A percentile compares a stretch with the other conserved stretches of the same genome.
These are phyloP conservation scores for Clitopilus passeckerianus DNA, from an alignment of 768 basidiomycete genomes.

Conservation along the genomic window DNA sequence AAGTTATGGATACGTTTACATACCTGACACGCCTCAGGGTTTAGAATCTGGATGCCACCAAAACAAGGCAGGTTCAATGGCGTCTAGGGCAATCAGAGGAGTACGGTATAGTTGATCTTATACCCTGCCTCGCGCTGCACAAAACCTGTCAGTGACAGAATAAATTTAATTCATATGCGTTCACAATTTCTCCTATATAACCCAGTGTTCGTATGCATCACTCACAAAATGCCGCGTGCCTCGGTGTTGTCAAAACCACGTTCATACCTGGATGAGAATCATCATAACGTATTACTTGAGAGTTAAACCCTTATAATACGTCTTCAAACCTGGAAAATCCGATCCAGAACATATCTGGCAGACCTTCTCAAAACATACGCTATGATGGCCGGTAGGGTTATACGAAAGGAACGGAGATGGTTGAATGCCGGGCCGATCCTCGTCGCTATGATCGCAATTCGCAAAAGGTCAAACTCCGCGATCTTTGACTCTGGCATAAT, in stretches of 20 bases:
- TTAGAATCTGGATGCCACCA: not conserved
- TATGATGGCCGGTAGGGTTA: slow-evolving; percentile 13
- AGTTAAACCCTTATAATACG: not conserved
- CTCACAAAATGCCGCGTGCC: not conserved
- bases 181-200: not conserved
- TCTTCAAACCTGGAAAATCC: not conserved
- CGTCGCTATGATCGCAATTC: slow-evolving; percentile 39
- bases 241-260: not conserved
- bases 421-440: slow-evolving; percentile 13
- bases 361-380: slow-evolving; percentile 2
- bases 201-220: not conserved
- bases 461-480: not conserved
- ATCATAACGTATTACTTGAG: not conserved
- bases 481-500: not conserved
- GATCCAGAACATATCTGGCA: not conserved
- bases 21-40: not conserved
- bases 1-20: not conserved
- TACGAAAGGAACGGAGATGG: slow-evolving; percentile 33
- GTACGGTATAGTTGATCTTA: not conserved
- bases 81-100: not conserved
- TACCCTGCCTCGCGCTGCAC: not conserved
- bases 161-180: not conserved
- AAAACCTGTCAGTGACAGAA: not conserved
- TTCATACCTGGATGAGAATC: not conserved
- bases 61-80: not conserved